These are phyloP conservation scores for Trichoderma brevicompactum DNA, from an alignment of 2,329 filamentous ascomycete species.

Conservation along the genomic window DNA sequence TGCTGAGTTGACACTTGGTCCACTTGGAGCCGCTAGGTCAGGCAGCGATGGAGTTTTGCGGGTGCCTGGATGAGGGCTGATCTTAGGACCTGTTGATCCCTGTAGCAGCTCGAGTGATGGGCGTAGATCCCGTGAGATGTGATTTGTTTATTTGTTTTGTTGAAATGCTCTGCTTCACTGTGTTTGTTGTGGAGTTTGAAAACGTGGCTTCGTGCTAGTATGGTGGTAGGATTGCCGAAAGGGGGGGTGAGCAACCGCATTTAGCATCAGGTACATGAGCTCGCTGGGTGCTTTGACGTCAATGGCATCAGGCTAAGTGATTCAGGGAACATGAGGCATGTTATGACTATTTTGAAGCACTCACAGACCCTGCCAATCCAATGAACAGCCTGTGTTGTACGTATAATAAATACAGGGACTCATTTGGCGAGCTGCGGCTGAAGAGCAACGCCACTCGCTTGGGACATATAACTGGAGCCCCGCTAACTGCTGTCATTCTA, in stretches of 20 bases:
- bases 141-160: background rate
- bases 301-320: background rate
- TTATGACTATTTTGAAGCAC: background rate
- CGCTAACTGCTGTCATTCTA: too few species aligned
- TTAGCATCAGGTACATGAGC: background rate
- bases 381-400: too few species aligned
- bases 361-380: background rate
- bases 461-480: too few species aligned
- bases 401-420: background rate
- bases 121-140: background rate
- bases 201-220: conserved; percentile 20
- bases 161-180: background rate
- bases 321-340: background rate
- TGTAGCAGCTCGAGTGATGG: background rate
- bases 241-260: background rate
- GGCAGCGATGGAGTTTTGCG: conserved; percentile 24
- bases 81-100: conserved; percentile 1
- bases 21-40: conserved; percentile 3
- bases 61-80: conserved; percentile 2
- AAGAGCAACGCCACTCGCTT: background rate
- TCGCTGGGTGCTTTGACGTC: background rate
- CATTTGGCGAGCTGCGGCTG: background rate
- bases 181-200: background rate
- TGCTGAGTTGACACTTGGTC: background rate
- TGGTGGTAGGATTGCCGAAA: background rate